Conservation (phyloP, 2,329 filamentous ascomycete genomes). For the Hypoxylon sp. region DNA sequence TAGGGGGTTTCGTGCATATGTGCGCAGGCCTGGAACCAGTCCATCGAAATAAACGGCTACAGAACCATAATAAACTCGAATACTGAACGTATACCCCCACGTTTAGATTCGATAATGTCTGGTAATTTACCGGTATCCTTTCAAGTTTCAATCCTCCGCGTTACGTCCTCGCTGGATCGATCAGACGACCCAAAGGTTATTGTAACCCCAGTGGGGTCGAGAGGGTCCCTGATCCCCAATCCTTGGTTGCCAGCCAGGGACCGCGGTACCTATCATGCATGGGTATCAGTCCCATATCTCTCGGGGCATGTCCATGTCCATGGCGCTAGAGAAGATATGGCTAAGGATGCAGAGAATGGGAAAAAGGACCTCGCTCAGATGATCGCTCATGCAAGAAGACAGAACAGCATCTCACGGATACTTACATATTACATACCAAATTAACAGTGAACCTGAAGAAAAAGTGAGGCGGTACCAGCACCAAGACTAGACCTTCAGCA, state of each 20-base stretch:
- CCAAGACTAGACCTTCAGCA: background rate
- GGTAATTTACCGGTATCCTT: background rate
- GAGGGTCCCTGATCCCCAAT: background rate
- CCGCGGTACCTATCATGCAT: slow-evolving; percentile 5
- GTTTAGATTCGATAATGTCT: background rate
- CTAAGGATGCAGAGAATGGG: slow-evolving; percentile 2
- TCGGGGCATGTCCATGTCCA: background rate
- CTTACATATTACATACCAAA: slow-evolving; percentile 15
- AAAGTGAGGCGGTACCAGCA: slow-evolving; percentile 34
- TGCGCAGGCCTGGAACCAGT: background rate
- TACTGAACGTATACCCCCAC: background rate
- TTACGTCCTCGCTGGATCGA: background rate
- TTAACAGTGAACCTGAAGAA: slow-evolving; percentile 4
- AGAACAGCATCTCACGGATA: slow-evolving; percentile 15
- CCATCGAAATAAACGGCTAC: background rate
- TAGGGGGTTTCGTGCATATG: slow-evolving; percentile 12
- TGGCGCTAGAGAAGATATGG: background rate
- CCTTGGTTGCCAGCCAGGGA: background rate
- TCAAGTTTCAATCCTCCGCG: background rate
- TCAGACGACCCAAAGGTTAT: slow-evolving; percentile 1
- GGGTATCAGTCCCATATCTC: background rate
- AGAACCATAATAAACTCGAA: background rate
- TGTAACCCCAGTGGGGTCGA: background rate
- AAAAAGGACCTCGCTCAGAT: slow-evolving; percentile 32
- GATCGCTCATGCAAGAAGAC: slow-evolving; percentile 20